Evolutionary conservation across 83 land plant genomes (phyloP), one percentile per base, ranked within the genome.

Genomic region (Diphasiastrum complanatum): DNA sequence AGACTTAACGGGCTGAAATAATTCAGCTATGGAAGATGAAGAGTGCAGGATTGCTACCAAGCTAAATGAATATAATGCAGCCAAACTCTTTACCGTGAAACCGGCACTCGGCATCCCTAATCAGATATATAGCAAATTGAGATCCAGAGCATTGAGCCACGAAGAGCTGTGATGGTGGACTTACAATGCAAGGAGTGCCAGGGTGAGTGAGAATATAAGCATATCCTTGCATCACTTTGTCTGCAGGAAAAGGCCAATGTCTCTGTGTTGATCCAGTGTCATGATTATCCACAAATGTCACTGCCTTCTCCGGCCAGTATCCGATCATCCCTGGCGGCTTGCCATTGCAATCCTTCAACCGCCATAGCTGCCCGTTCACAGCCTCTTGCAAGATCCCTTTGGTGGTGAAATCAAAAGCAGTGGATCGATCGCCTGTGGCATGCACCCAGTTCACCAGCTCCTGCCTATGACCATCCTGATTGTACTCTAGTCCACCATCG

Each of bases 351-450:
- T 91, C 95, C 35, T 67, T 74, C 64, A 87, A 5, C 38, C 93
- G 59, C 82, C 89, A 77, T 2, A 77, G 64, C 67, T 91, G 72
- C 3, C 76, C 76, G 16, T 77, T 45, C 20, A 87, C 84, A 1
- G 95, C 95, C 22, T 78, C 74, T 40, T 91, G 90, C 33, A 91
- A 73, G 5, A 91, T 71, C 1, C 97, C 97, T 57, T 91, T 91
- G n/a, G 97, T 87, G 5, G 97, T 82, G 74, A 91, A 87, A 57
- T 91, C 97, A 51, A 91, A 87, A 4, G 97, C 95, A 1, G 76
- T 58, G 16, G 85, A 76, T 1, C 41, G 45, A 6, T 79, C 70
- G 0, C 83, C 83, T 0, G 84, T 74, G 2, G 51, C 71, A 12
- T 70, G 31, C 45, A 72, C 73, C 84, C 86, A 83, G 36, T 83